Evolutionary conservation across 345 rosid species (phyloP).

Genomic region (Erysimum cheiranthoides): DNA sequence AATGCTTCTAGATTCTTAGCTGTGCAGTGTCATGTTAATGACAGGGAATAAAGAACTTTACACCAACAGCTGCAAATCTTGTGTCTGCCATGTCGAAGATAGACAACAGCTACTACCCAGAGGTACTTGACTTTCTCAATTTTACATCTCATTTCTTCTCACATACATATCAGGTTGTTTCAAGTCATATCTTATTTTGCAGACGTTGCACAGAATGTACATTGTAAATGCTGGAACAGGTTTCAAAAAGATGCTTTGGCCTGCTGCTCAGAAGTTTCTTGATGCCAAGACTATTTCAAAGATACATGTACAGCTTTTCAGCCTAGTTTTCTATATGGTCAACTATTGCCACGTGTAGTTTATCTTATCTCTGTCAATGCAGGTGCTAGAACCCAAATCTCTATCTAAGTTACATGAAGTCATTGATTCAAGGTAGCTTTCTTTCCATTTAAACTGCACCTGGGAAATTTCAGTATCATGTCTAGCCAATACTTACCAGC

Average conservation of each 20-base stretch:
- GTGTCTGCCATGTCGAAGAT: conserved; percentile 79
- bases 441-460: conserved; percentile 23
- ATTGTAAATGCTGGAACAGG: conserved; percentile 95
- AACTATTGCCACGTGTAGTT: conserved; percentile 19
- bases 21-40: conserved; percentile 38
- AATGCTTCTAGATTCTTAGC: conserved; percentile 40
- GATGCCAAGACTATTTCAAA: conserved; percentile 83
- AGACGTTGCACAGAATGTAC: conserved; percentile 92
- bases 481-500: conserved; percentile 30
- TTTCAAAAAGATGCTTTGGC: conserved; percentile 98
- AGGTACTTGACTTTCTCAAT: conserved; percentile 57
- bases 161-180: conserved; percentile 1
- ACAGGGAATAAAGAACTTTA: conserved; percentile 93
- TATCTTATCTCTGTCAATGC: conserved; percentile 40
- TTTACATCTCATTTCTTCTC: conserved; percentile 8
- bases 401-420: conserved; percentile 73
- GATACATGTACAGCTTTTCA: conserved; percentile 65
- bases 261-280: conserved; percentile 95
- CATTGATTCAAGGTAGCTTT: conserved; percentile 74
- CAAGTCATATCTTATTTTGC: conserved; percentile 37
- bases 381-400: conserved; percentile 91
- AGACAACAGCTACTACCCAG: conserved; percentile 93
- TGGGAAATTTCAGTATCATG: background rate
- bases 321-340: conserved; percentile 30
- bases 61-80: conserved; percentile 84